These are phyloP conservation scores for Chalaropsis thielavioides DNA, from an alignment of 2,329 filamentous ascomycete genomes.

Conservation along the genomic window DNA sequence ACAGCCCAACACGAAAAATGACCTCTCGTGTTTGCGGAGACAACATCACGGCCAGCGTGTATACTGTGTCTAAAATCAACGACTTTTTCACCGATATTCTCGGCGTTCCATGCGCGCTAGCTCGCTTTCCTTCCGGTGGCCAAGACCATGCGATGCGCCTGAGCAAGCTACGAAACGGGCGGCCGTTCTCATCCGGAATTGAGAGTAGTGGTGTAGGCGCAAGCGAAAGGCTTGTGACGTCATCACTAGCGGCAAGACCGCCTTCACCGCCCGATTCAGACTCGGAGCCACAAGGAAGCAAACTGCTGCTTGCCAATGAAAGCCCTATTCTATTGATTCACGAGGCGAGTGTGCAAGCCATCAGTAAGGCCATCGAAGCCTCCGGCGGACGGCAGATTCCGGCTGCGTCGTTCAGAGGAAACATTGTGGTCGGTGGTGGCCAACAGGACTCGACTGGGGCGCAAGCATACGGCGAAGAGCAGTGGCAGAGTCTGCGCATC, in stretches of 20 bases:
- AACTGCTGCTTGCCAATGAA: slow-evolving; percentile 79
- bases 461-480: slow-evolving; percentile 56
- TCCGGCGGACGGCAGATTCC: slow-evolving; percentile 31
- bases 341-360: slow-evolving; percentile 57
- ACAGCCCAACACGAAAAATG: not conserved
- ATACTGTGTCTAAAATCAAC: slow-evolving; percentile 50
- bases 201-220: not conserved
- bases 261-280: slow-evolving; percentile 45
- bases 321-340: slow-evolving; percentile 82
- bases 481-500: slow-evolving; percentile 56
- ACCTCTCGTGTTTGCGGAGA: slow-evolving; percentile 71
- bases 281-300: slow-evolving; percentile 29
- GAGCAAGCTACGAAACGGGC: slow-evolving; percentile 38
- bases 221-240: not conserved
- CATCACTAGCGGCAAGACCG: slow-evolving; percentile 33
- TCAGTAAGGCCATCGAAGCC: slow-evolving; percentile 33
- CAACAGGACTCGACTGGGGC: slow-evolving; percentile 33
- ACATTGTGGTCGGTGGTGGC: slow-evolving; percentile 56
- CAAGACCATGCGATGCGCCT: slow-evolving; percentile 47
- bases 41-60: slow-evolving; percentile 53
- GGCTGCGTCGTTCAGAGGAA: slow-evolving; percentile 71
- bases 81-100: slow-evolving; percentile 64
- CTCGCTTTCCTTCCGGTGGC: slow-evolving; percentile 62
- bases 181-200: slow-evolving; percentile 21
- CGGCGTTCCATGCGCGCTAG: slow-evolving; percentile 66